Percentiles rank a stretch among this genome's conserved stretches.
Conservation (phyloP, 306 rosid genomes). For the Albizia julibrissin region DNA sequence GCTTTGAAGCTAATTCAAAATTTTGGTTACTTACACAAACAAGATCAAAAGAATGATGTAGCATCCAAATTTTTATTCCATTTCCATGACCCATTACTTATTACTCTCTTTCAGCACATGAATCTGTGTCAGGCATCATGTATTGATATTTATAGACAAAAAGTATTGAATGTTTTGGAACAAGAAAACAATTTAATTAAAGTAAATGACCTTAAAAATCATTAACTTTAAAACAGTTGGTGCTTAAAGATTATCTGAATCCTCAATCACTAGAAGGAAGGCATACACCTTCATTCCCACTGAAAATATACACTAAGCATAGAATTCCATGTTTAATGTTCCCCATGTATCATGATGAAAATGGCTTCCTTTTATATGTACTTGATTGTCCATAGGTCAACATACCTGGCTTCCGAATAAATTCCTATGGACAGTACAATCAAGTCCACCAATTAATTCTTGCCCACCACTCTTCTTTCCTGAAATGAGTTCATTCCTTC, state of each 20-base stretch:
- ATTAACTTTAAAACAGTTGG: not conserved
- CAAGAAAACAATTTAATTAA: not conserved
- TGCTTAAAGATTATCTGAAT: not conserved
- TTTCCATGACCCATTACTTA: not conserved
- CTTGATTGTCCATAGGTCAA: conserved; percentile 8
- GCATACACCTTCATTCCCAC: not conserved
- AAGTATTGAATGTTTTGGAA: not conserved
- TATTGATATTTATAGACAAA: not conserved
- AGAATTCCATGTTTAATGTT: not conserved
- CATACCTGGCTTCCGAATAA: conserved; percentile 95
- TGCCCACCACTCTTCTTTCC: conserved; percentile 95
- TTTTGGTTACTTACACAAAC: conserved; percentile 2
- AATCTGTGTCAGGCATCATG: not conserved
- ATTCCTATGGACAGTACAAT: conserved; percentile 92
- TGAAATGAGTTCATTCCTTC: conserved; percentile 48
- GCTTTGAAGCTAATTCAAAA: conserved; percentile 69
- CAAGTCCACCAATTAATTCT: conserved; percentile 85
- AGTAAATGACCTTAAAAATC: not conserved
- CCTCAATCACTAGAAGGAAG: not conserved
- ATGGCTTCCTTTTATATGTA: not conserved
- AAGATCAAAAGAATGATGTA: not conserved
- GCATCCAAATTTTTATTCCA: not conserved
- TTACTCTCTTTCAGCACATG: not conserved
- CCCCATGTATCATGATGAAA: not conserved
- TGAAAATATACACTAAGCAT: not conserved